Conservation (phyloP, 352 stramenopile species). For the Globisporangium lucens region DNA sequence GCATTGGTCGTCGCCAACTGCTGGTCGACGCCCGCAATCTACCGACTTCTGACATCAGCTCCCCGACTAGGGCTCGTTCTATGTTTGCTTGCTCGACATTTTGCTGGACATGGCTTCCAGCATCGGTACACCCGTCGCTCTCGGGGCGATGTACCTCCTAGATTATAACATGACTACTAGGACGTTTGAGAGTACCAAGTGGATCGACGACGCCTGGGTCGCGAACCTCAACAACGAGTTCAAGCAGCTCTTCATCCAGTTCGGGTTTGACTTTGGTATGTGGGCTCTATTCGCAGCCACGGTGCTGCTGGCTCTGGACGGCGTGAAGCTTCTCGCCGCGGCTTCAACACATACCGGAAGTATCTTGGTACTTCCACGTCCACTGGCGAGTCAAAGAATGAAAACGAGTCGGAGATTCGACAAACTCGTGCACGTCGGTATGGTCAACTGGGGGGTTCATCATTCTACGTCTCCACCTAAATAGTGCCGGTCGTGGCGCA, state of each 20-base stretch:
- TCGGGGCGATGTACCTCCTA: not conserved
- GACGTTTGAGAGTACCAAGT: not conserved
- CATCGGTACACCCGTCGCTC: not conserved
- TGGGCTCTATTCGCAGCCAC: slow-evolving; percentile 9
- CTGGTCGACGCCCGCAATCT: slow-evolving; percentile 11
- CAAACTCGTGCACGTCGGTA: not conserved
- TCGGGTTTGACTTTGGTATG: slow-evolving; percentile 9
- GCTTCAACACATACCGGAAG: too few relatives aligned
- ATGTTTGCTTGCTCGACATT: slow-evolving; percentile 9
- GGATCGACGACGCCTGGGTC: slow-evolving; percentile 1
- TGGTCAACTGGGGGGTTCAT: not conserved
- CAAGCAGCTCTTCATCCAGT: slow-evolving; percentile 14
- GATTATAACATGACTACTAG: not conserved
- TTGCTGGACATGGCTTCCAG: slow-evolving; percentile 9
- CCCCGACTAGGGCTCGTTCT: slow-evolving; percentile 2
- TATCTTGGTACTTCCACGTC: too few relatives aligned
- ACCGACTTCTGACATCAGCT: not conserved
- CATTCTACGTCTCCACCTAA: not conserved
- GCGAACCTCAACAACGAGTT: slow-evolving; percentile 14
- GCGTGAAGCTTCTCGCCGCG: slow-evolving; percentile 15
- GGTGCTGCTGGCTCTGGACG: slow-evolving; percentile 2
- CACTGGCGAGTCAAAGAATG: too few relatives aligned
- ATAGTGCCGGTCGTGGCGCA: not conserved
- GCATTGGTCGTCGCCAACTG: not conserved
- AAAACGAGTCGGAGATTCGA: not conserved